Evolutionary conservation across 345 rosid genomes (phyloP), one percentile per base, ranked within the genome.

Genomic region (Turnera subulata): DNA sequence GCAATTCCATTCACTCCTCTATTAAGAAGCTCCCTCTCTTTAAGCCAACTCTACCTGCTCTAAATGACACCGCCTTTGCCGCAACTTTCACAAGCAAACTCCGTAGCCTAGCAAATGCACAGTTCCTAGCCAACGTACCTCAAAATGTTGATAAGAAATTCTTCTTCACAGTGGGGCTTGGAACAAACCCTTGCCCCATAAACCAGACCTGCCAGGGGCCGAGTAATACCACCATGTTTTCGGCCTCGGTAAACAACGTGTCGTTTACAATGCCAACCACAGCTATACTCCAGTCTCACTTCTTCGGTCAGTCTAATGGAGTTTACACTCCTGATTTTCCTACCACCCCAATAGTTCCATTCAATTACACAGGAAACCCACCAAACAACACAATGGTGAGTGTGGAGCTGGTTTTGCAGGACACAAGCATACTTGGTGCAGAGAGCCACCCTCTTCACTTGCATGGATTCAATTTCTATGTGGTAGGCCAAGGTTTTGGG

Each of bases 121-220:
- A 56, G 18, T 69, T 62, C 48, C 73, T 68, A 16, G 68, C 68
- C 16, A 69, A 69, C 25, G 68, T 69, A 29, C 68, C 73, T 16
- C n/a, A n/a, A n/a, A n/a, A n/a, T n/a, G n/a, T n/a, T n/a, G n/a
- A n/a, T n/a, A n/a, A n/a, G n/a, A n/a, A n/a, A n/a, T n/a, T n/a
- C n/a, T n/a, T n/a, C n/a, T n/a, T n/a, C n/a, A n/a, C n/a, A n/a
- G n/a, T n/a, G n/a, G n/a, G n/a, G n/a, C n/a, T n/a, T n/a, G n/a
- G n/a, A n/a, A n/a, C n/a, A n/a, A n/a, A n/a, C n/a, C 68, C 68
- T 6, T 68, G 73, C 58, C 67, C 67, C 6, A 11, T 29, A 6
- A 68, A 68, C 63, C 63, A 56, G 51, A 62, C 73, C 5, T 68
- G 73, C 18, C 63, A 56, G 37, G 63, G 67, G 15, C 73, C 67